Conservation (phyloP, 768 basidiomycete genomes). For the Austroboletus eburneus region DNA sequence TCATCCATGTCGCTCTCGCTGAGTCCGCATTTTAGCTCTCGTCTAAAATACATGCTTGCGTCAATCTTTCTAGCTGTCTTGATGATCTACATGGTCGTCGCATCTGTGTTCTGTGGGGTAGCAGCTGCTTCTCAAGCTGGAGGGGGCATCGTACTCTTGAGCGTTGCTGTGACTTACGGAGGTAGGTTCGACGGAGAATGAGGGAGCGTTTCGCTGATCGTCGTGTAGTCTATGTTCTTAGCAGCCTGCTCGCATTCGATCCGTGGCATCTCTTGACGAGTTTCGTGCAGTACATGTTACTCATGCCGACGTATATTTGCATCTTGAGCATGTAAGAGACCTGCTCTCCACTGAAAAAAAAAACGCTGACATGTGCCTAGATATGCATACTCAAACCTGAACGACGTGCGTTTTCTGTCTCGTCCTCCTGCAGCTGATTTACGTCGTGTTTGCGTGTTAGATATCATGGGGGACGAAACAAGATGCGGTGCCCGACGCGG, state of each 20-base stretch:
- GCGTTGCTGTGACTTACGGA: slow-evolving; percentile 82
- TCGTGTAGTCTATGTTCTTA: slow-evolving; percentile 63
- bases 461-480: slow-evolving; percentile 98
- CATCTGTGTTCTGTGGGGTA: slow-evolving; percentile 77
- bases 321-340: slow-evolving; percentile 61
- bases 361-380: slow-evolving; percentile 37
- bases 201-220: background rate
- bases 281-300: slow-evolving; percentile 81
- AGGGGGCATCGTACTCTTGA: slow-evolving; percentile 73
- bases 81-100: slow-evolving; percentile 81
- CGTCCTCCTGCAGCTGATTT: slow-evolving; percentile 11
- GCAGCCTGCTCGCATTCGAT: slow-evolving; percentile 82
- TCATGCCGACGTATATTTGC: slow-evolving; percentile 80
- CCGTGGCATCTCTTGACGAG: slow-evolving; percentile 97
- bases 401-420: slow-evolving; percentile 51
- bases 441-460: slow-evolving; percentile 32
- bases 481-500: slow-evolving; percentile 64
- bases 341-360: background rate
- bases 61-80: slow-evolving; percentile 69
- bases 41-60: slow-evolving; percentile 72
- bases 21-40: slow-evolving; percentile 16
- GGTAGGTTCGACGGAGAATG: slow-evolving; percentile 35
- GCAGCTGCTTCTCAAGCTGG: slow-evolving; percentile 66
- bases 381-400: slow-evolving; percentile 82
- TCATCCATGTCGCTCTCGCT: background rate